A percentile compares a stretch with the other conserved stretches of the same genome.
These are phyloP conservation scores for Mycosphaerella arachidis DNA, from an alignment of 2,329 filamentous ascomycete species.

Conservation along the genomic window DNA sequence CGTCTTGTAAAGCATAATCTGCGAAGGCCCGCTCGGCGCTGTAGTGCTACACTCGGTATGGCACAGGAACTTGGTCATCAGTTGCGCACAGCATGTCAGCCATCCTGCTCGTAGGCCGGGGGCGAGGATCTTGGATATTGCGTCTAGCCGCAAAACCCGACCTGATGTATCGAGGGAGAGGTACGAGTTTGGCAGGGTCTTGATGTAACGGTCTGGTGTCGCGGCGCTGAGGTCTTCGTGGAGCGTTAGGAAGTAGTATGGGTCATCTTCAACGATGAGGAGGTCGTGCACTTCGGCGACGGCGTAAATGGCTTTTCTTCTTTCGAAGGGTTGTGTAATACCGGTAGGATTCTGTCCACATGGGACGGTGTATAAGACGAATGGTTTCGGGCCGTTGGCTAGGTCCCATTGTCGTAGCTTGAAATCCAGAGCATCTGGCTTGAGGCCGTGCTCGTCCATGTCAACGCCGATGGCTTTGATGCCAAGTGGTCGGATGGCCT, in stretches of 20 bases:
- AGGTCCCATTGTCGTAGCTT: conserved; percentile 63
- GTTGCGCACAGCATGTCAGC: conserved; percentile 80
- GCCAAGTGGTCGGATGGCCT: conserved; percentile 61
- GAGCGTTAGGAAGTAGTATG: conserved; percentile 92
- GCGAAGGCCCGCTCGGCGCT: conserved; percentile 77
- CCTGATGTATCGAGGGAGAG: conserved; percentile 80
- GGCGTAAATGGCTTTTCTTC: conserved; percentile 68
- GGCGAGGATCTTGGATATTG: conserved; percentile 88
- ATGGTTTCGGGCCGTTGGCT: conserved; percentile 59
- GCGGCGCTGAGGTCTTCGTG: conserved; percentile 61
- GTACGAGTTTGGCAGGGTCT: conserved; percentile 73
- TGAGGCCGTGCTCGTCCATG: conserved; percentile 63
- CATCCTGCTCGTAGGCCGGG: conserved; percentile 87
- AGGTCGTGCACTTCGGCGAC: conserved; percentile 80
- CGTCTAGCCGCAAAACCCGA: conserved; percentile 83
- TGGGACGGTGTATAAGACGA: conserved; percentile 66
- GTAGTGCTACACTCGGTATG: conserved; percentile 82
- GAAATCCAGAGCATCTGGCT: conserved; percentile 58
- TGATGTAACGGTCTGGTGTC: conserved; percentile 68
- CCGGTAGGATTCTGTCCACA: conserved; percentile 91
- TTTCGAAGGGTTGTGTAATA: conserved; percentile 65
- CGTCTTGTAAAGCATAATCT: conserved; percentile 80
- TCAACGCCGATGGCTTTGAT: conserved; percentile 56
- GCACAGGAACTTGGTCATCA: conserved; percentile 75
- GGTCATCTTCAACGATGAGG: conserved; percentile 86